A percentile compares a stretch with the other conserved stretches of the same genome.
Evolutionary conservation across 805 yeast genomes (phyloP).

Genomic region (Myxozyma kluyveri): DNA sequence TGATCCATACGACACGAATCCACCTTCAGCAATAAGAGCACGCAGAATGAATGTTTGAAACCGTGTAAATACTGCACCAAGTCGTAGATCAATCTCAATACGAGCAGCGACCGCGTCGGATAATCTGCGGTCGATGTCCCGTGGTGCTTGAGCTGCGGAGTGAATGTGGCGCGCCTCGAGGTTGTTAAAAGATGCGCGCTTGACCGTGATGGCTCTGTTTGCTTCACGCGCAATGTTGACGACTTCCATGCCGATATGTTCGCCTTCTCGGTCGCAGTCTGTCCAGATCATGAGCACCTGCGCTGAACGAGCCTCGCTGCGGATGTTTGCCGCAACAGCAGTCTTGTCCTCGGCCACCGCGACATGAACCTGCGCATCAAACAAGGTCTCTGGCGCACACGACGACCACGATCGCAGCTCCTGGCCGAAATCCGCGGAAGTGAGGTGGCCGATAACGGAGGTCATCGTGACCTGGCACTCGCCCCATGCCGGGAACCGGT

Average conservation of each 20-base stretch:
- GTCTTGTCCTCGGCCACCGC: conserved; percentile 38
- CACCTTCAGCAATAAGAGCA: conserved; percentile 31
- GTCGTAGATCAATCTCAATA: conserved; percentile 80
- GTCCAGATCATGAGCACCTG: conserved; percentile 89
- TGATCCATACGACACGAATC: conserved; percentile 73
- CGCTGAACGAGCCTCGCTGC: conserved; percentile 58
- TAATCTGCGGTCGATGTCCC: conserved; percentile 58
- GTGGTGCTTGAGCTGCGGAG: conserved; percentile 71
- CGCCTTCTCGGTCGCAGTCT: conserved; percentile 97
- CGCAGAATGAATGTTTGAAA: conserved; percentile 54
- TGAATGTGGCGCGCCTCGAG: conserved; percentile 67
- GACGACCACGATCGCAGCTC: conserved; percentile 62
- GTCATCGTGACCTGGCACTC: conserved; percentile 84
- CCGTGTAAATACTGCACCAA: conserved; percentile 88
- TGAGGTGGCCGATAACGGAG: conserved; percentile 84
- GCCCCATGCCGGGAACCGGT: conserved; percentile 57
- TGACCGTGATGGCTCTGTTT: conserved; percentile 50
- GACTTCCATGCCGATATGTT: conserved; percentile 84
- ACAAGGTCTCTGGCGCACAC: conserved; percentile 38
- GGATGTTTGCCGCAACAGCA: conserved; percentile 63
- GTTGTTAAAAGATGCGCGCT: conserved; percentile 85
- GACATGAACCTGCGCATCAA: conserved; percentile 47
- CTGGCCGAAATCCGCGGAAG: conserved; percentile 60
- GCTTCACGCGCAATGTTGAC: conserved; percentile 60
- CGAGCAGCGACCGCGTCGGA: conserved; percentile 85